Conservation (phyloP, 768 basidiomycete genomes). For the Glaciozyma antarctica region DNA sequence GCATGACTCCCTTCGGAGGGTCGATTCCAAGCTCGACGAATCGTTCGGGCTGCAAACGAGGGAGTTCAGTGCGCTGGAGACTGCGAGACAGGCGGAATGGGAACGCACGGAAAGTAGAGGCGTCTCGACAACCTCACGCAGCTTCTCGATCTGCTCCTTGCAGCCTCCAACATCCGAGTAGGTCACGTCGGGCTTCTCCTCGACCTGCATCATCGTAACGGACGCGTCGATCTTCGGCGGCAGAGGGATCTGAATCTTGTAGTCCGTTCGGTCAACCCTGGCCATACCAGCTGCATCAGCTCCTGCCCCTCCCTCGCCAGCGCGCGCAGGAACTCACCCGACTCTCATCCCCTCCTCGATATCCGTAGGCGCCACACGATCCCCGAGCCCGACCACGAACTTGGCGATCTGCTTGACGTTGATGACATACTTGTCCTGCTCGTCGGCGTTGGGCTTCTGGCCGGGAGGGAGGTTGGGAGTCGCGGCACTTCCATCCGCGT, state of each 20-base stretch:
- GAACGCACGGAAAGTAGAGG: slow-evolving; percentile 76
- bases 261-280: slow-evolving; percentile 90
- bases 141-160: slow-evolving; percentile 98
- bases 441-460: slow-evolving; percentile 86
- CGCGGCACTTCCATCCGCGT: background rate
- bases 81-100: slow-evolving; percentile 1
- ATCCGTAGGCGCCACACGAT: slow-evolving; percentile 92
- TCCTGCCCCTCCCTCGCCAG: slow-evolving; percentile 10
- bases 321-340: slow-evolving; percentile 53
- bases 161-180: slow-evolving; percentile 97
- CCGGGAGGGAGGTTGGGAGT: slow-evolving; percentile 25
- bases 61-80: slow-evolving; percentile 25
- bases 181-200: slow-evolving; percentile 95
- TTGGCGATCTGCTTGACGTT: slow-evolving; percentile 99
- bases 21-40: slow-evolving; percentile 98
- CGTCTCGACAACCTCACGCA: slow-evolving; percentile 94
- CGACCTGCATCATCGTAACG: slow-evolving; percentile 99
- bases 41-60: slow-evolving; percentile 72
- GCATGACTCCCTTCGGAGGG: slow-evolving; percentile 92
- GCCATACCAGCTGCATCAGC: background rate
- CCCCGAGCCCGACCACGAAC: slow-evolving; percentile 94
- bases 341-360: slow-evolving; percentile 99
- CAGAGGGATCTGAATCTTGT: slow-evolving; percentile 96
- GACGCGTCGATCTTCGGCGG: slow-evolving; percentile 99
- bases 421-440: slow-evolving; percentile 98